phyloP scores from a whole-genome alignment of 208 protist genomes.

The Wallacemonas sp. region DNA sequence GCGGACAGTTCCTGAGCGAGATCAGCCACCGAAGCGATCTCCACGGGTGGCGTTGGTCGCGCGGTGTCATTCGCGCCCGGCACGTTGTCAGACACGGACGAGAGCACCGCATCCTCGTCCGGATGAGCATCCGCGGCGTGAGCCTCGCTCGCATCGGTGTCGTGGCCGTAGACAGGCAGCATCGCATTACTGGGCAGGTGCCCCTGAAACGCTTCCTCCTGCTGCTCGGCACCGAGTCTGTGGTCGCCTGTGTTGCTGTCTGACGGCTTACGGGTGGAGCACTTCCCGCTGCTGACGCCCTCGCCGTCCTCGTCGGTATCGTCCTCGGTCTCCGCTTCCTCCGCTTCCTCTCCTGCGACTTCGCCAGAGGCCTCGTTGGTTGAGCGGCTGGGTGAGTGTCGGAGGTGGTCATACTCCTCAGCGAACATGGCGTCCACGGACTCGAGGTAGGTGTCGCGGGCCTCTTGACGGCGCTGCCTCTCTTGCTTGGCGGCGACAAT shows the following conservation, averaged over 20 bases:
- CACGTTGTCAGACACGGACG: neutral
- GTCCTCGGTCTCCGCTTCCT: neutral
- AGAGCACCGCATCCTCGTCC: neutral
- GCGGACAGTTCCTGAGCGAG: too few species aligned
- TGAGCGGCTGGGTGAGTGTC: neutral
- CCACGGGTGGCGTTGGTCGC: neutral
- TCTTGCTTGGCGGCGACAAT: constrained; percentile 1
- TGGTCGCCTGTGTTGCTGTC: neutral
- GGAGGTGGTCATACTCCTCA: constrained; percentile 5
- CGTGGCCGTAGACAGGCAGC: neutral
- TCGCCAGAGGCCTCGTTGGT: neutral
- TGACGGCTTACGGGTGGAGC: neutral
- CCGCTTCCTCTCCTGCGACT: neutral
- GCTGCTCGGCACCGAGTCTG: neutral
- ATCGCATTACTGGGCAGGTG: neutral
- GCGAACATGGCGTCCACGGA: constrained; percentile 8
- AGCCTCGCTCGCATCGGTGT: neutral
- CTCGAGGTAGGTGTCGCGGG: constrained; percentile 6
- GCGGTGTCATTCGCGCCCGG: neutral
- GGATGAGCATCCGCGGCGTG: neutral
- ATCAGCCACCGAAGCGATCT: too few species aligned
- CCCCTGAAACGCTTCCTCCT: neutral
- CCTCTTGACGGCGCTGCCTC: neutral
- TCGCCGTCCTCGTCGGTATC: neutral
- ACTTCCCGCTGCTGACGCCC: neutral